Evolutionary conservation across 2,329 filamentous ascomycete genomes (phyloP).

Genomic region (Cadophora sp.): DNA sequence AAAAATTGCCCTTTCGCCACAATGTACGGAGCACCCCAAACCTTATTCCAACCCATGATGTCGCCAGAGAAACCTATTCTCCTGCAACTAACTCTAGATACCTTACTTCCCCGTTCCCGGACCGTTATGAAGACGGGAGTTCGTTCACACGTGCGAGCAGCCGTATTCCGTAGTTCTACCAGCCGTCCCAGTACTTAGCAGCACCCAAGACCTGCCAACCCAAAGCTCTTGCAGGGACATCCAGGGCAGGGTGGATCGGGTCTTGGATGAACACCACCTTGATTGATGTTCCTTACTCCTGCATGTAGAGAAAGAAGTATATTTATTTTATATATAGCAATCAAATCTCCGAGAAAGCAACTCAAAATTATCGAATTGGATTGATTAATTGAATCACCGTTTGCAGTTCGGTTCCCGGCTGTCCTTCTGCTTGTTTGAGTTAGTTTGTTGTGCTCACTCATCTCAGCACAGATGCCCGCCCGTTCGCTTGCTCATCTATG

Average conservation of each 20-base stretch:
- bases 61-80: neutral
- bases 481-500: neutral
- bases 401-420: neutral
- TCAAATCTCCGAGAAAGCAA: constrained; percentile 20
- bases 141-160: neutral
- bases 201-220: constrained; percentile 12
- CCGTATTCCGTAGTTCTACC: no score
- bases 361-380: no score
- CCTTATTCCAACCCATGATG: neutral
- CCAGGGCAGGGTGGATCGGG: neutral
- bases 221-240: constrained; percentile 10
- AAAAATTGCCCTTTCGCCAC: neutral
- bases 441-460: neutral
- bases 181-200: no score
- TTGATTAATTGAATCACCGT: no score
- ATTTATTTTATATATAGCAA: constrained; percentile 19
- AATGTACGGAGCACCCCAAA: neutral
- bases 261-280: constrained; percentile 13
- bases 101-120: neutral
- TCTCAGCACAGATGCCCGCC: neutral
- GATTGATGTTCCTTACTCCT: neutral
- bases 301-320: neutral
- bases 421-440: no score
- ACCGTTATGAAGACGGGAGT: neutral
- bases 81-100: neutral